These are phyloP conservation scores for Scedosporium apiospermum DNA, from an alignment of 2,329 filamentous ascomycete genomes.

Conservation along the genomic window DNA sequence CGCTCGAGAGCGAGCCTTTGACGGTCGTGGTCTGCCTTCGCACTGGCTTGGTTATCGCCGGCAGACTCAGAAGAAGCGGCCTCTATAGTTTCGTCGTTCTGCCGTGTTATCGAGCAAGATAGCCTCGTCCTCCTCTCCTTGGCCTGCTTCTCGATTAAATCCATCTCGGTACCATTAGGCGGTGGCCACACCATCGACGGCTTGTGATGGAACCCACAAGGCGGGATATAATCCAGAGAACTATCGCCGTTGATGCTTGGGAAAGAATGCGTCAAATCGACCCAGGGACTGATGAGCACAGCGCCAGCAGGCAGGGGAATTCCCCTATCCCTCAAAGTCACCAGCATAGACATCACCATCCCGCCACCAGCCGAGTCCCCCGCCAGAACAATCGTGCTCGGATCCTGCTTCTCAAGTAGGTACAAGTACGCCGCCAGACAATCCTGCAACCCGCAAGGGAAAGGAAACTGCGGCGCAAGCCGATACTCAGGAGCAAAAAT, in stretches of 20 bases:
- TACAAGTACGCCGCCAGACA: constrained; percentile 82
- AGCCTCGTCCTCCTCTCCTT: constrained; percentile 26
- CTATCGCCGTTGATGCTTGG: constrained; percentile 71
- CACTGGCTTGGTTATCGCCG: constrained; percentile 1
- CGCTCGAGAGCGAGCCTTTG: not conserved
- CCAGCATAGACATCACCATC: constrained; percentile 74
- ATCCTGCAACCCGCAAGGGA: constrained; percentile 86
- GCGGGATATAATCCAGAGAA: constrained; percentile 78
- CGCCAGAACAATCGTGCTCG: constrained; percentile 74
- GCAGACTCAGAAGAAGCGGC: not conserved
- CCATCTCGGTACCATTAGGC: constrained; percentile 67
- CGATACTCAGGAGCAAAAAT: constrained; percentile 83
- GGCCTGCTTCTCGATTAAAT: constrained; percentile 40
- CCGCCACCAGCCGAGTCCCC: constrained; percentile 92
- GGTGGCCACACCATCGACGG: constrained; percentile 90
- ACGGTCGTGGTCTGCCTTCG: constrained; percentile 2
- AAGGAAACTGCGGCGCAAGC: constrained; percentile 86
- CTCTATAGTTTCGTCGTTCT: constrained; percentile 11
- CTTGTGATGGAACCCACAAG: constrained; percentile 80
- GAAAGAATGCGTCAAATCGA: constrained; percentile 90
- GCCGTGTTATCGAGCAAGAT: not conserved
- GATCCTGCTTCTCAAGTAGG: constrained; percentile 65
- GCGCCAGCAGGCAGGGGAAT: constrained; percentile 82
- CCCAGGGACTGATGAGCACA: constrained; percentile 89
- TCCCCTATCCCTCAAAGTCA: constrained; percentile 71